A percentile compares a stretch with the other conserved stretches of the same genome.
Evolutionary conservation across 768 basidiomycete species (phyloP).

Genomic region (Daedalea quercina): DNA sequence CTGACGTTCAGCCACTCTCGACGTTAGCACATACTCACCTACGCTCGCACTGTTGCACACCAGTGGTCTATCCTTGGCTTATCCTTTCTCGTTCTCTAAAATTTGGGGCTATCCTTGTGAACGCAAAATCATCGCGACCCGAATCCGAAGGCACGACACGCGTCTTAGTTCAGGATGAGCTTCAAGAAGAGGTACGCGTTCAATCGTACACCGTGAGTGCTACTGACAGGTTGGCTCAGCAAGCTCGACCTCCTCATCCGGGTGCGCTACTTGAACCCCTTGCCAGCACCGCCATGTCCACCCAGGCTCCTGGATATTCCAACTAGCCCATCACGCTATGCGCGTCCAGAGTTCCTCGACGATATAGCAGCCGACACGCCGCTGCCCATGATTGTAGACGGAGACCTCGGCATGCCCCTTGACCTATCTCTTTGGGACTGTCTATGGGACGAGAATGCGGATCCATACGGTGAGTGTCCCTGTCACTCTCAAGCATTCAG

Average conservation of each 20-base stretch:
- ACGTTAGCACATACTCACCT: too few species aligned
- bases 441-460: slow-evolving; percentile 75
- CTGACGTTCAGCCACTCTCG: too few species aligned
- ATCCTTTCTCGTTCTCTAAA: too few species aligned
- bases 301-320: slow-evolving; percentile 90
- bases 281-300: slow-evolving; percentile 95
- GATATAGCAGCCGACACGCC: slow-evolving; percentile 75
- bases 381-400: slow-evolving; percentile 94
- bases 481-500: too few species aligned
- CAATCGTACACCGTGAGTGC: not conserved
- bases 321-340: slow-evolving; percentile 86
- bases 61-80: too few species aligned
- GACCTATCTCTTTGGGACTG: slow-evolving; percentile 80
- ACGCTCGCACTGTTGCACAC: too few species aligned
- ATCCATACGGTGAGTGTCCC: slow-evolving; percentile 49
- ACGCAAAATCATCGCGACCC: too few species aligned
- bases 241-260: slow-evolving; percentile 90
- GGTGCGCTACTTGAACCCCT: slow-evolving; percentile 89
- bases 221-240: slow-evolving; percentile 25
- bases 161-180: slow-evolving; percentile 31
- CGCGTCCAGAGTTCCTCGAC: slow-evolving; percentile 78
- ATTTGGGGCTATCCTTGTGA: too few species aligned
- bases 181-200: slow-evolving; percentile 46
- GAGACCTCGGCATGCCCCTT: slow-evolving; percentile 94
- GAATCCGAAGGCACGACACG: too few species aligned